Evolutionary conservation across 73 alveolate genomes (phyloP).

Genomic region (Tetrahymena elliotti): DNA sequence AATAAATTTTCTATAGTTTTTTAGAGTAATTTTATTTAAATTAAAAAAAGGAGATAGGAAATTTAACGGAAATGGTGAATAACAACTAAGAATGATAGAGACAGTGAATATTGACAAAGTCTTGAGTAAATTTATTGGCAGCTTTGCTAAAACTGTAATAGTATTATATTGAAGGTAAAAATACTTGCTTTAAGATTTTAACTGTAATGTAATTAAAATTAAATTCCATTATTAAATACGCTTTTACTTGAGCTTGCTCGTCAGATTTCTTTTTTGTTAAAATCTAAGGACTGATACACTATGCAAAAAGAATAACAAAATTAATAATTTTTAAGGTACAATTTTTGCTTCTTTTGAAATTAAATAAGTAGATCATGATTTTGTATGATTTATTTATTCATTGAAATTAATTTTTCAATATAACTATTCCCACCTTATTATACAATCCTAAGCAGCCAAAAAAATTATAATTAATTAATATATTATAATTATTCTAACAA

Average conservation of each 20-base stretch:
- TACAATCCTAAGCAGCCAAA: neutral
- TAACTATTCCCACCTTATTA: neutral
- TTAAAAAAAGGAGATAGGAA: neutral
- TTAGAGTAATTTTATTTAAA: neutral
- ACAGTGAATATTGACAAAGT: neutral
- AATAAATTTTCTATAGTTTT: no score
- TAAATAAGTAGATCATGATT: neutral
- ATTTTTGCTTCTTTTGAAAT: neutral
- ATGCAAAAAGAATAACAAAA: neutral
- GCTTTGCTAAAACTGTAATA: neutral
- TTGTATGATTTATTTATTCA: neutral
- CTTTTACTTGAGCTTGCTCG: neutral
- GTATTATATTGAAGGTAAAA: neutral
- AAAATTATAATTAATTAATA: no score
- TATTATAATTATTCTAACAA: neutral
- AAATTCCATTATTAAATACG: neutral
- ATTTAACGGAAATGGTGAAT: neutral
- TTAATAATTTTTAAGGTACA: neutral
- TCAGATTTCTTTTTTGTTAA: neutral
- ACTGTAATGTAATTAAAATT: neutral
- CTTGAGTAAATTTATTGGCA: neutral
- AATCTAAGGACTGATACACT: neutral
- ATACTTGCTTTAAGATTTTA: neutral
- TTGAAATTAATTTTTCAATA: no score
- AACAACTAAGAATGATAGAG: neutral